Percentiles rank a stretch among this genome's conserved stretches.
Conservation (phyloP, 1,284 basidiomycete genomes). For the Ceratobasidium sp. region DNA sequence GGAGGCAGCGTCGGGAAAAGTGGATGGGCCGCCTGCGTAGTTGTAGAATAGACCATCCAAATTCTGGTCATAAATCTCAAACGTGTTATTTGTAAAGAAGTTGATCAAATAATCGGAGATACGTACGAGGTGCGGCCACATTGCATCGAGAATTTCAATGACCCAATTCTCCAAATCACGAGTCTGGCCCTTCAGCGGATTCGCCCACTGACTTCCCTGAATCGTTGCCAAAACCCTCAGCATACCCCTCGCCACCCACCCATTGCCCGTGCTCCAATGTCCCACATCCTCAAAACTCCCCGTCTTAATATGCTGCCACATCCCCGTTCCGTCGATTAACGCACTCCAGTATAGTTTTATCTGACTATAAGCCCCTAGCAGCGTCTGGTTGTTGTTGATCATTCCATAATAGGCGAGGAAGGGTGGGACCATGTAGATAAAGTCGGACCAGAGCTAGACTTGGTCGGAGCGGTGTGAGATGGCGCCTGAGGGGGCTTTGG, state of each 20-base stretch:
- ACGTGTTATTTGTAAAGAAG: not conserved
- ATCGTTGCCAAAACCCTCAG: slow-evolving; percentile 62
- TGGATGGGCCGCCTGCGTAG: slow-evolving; percentile 35
- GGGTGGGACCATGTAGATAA: slow-evolving; percentile 70
- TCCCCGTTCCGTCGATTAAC: slow-evolving; percentile 56
- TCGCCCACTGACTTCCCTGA: slow-evolving; percentile 57
- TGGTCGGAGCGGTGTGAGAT: slow-evolving; percentile 62
- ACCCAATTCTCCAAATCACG: slow-evolving; percentile 58
- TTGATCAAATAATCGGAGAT: not conserved
- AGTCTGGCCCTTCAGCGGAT: slow-evolving; percentile 53
- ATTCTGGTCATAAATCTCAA: not conserved
- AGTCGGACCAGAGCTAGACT: slow-evolving; percentile 64
- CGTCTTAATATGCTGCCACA: slow-evolving; percentile 62
- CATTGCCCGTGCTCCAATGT: slow-evolving; percentile 65
- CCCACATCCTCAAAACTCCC: slow-evolving; percentile 57
- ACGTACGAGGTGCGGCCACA: slow-evolving; percentile 36
- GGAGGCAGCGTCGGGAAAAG: slow-evolving; percentile 46
- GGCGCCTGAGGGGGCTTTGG: slow-evolving; percentile 62
- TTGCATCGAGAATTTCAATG: slow-evolving; percentile 59
- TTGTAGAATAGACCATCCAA: slow-evolving; percentile 35
- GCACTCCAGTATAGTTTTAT: slow-evolving; percentile 60
- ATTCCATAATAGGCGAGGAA: slow-evolving; percentile 65
- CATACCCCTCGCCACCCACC: slow-evolving; percentile 60
- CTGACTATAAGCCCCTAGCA: slow-evolving; percentile 63
- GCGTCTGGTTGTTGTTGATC: slow-evolving; percentile 57